phyloP scores from a whole-genome alignment of 345 rosid genomes.

The Acer saccharum region DNA sequence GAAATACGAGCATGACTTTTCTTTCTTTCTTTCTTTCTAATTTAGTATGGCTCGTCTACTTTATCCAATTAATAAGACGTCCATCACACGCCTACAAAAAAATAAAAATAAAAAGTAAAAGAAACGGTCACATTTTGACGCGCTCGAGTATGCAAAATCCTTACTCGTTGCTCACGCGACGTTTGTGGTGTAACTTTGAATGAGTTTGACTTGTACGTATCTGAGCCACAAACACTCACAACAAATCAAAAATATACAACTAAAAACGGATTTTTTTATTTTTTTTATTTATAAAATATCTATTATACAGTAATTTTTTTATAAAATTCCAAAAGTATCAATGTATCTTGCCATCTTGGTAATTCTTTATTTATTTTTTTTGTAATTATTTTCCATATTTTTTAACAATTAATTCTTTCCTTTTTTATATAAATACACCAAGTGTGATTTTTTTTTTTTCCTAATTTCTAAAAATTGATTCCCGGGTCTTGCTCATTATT shows the following conservation, averaged over 20 bases:
- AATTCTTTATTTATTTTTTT: too few species aligned
- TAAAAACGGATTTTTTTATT: too few species aligned
- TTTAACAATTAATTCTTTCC: too few species aligned
- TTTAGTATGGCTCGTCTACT: slow-evolving; percentile 4
- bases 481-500: too few species aligned
- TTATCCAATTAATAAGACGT: slow-evolving; percentile 33
- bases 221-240: not conserved
- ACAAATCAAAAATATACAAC: not conserved
- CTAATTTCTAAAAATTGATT: too few species aligned
- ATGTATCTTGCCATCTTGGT: too few species aligned
- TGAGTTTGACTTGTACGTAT: not conserved
- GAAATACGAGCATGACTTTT: not conserved
- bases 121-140: not conserved
- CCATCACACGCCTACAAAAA: slow-evolving; percentile 23
- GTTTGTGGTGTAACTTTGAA: not conserved
- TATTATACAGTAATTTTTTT: too few species aligned
- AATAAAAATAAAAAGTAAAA: not conserved
- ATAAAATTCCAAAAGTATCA: too few species aligned
- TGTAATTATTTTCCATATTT: too few species aligned
- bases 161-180: not conserved
- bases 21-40: not conserved
- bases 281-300: too few species aligned
- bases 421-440: too few species aligned
- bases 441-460: too few species aligned
- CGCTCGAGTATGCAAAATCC: not conserved